Evolutionary conservation across 768 basidiomycete genomes (phyloP).

Genomic region (Dictyophora rubrovolvata): DNA sequence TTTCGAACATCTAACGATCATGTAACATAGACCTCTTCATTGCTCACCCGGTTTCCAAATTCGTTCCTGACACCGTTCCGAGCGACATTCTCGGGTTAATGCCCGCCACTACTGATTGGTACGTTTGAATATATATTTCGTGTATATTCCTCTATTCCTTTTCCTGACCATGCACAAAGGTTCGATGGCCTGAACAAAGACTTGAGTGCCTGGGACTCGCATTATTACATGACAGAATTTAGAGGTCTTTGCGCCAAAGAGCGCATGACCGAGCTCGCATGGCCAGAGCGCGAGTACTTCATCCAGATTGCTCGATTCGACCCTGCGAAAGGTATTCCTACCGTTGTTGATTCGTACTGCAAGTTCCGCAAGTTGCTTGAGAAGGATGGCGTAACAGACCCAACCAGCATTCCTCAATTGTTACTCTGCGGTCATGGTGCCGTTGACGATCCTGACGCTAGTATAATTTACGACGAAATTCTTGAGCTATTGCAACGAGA

Average conservation of each 20-base stretch:
- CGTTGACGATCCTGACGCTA: constrained; percentile 92
- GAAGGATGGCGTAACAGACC: constrained; percentile 30
- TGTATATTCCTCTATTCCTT: constrained; percentile 21
- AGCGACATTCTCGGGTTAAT: constrained; percentile 59
- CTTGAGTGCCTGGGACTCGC: constrained; percentile 67
- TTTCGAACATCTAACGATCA: not conserved
- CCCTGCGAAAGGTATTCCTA: constrained; percentile 74
- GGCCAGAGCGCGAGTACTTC: constrained; percentile 78
- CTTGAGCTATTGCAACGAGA: constrained; percentile 47
- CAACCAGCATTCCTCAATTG: constrained; percentile 59
- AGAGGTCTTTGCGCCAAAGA: constrained; percentile 64
- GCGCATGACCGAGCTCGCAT: constrained; percentile 69
- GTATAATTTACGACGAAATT: constrained; percentile 79
- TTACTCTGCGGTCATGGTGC: constrained; percentile 85
- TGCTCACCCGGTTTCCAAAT: constrained; percentile 88
- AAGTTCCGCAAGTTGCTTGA: constrained; percentile 65
- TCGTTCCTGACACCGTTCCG: constrained; percentile 81
- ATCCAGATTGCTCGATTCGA: constrained; percentile 94
- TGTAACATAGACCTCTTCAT: constrained; percentile 5
- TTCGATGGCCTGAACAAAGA: constrained; percentile 95
- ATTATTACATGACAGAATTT: constrained; percentile 87
- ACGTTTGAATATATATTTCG: constrained; percentile 26
- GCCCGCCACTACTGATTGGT: constrained; percentile 84
- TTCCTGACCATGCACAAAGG: constrained; percentile 27
- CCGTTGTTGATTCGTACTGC: constrained; percentile 80